Conservation (phyloP, 345 rosid species). For the Rhodamnia rubescens region DNA sequence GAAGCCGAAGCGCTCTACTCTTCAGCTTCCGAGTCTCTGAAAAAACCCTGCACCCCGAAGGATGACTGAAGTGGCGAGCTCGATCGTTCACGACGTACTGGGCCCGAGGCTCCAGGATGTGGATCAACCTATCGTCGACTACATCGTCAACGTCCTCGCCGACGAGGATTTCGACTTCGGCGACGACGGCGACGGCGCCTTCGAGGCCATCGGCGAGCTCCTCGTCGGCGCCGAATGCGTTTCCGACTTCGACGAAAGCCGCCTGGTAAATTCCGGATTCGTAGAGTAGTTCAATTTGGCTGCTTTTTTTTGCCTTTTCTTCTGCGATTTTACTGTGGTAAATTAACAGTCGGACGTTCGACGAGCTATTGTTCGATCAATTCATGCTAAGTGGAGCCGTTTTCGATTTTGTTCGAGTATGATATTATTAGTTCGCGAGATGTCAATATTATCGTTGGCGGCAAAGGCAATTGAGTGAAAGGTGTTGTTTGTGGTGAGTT, state of each 20-base stretch:
- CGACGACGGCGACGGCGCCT: slow-evolving; percentile 82
- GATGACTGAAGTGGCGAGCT: slow-evolving; percentile 86
- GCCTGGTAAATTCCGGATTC: slow-evolving; percentile 26
- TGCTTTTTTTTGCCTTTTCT: not conserved
- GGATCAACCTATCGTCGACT: slow-evolving; percentile 87
- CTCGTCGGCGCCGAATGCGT: slow-evolving; percentile 88
- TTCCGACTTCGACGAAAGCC: slow-evolving; percentile 68
- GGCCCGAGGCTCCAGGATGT: slow-evolving; percentile 65
- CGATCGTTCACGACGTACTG: slow-evolving; percentile 80
- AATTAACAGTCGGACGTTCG: not conserved
- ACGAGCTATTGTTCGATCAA: not conserved
- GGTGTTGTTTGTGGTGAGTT: not conserved
- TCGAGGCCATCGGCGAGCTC: slow-evolving; percentile 86
- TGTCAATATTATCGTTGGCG: not conserved
- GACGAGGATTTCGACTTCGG: slow-evolving; percentile 98
- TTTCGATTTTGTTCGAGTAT: not conserved
- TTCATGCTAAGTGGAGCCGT: not conserved
- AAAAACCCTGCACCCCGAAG: not conserved
- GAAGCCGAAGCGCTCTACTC: not conserved
- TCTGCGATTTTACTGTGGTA: not conserved
- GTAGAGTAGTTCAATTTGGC: not conserved
- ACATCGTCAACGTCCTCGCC: slow-evolving; percentile 95
- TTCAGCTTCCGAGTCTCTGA: not conserved
- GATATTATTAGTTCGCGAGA: not conserved
- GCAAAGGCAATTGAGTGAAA: not conserved